Evolutionary conservation across 2,329 filamentous ascomycete genomes (phyloP).

Genomic region (Pestalotiopsis sp.): DNA sequence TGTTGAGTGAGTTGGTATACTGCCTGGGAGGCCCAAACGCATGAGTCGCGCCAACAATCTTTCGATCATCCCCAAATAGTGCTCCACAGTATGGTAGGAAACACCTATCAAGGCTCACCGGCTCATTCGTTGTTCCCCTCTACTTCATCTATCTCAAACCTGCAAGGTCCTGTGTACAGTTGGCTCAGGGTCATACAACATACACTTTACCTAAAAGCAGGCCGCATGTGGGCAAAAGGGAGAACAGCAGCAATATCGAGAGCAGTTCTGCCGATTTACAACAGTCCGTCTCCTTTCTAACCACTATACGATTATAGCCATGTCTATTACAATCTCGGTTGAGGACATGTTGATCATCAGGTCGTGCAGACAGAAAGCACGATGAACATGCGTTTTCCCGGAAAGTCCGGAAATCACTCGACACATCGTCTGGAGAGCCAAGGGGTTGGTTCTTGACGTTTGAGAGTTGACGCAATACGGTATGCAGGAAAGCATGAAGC

Average conservation of each 20-base stretch:
- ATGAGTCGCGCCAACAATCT: background rate
- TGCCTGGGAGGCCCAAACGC: background rate
- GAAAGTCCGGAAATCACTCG: background rate
- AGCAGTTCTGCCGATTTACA: background rate
- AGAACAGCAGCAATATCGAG: background rate
- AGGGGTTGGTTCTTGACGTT: too few species aligned
- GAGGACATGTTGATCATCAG: background rate
- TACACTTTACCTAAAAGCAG: background rate
- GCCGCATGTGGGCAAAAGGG: background rate
- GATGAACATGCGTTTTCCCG: background rate
- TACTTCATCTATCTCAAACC: slow-evolving; percentile 9
- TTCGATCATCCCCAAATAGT: background rate
- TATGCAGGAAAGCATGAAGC: background rate
- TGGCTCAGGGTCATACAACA: background rate
- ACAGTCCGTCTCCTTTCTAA: background rate
- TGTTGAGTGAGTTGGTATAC: background rate
- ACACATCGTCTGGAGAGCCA: too few species aligned
- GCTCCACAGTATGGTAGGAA: background rate
- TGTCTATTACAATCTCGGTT: background rate
- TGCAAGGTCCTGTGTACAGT: background rate
- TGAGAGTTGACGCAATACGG: background rate
- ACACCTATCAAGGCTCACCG: background rate
- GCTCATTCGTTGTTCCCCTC: background rate
- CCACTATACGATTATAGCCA: background rate
- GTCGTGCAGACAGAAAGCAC: background rate